Conservation (phyloP, 768 basidiomycete genomes). For the Phaeotremella skinneri region DNA sequence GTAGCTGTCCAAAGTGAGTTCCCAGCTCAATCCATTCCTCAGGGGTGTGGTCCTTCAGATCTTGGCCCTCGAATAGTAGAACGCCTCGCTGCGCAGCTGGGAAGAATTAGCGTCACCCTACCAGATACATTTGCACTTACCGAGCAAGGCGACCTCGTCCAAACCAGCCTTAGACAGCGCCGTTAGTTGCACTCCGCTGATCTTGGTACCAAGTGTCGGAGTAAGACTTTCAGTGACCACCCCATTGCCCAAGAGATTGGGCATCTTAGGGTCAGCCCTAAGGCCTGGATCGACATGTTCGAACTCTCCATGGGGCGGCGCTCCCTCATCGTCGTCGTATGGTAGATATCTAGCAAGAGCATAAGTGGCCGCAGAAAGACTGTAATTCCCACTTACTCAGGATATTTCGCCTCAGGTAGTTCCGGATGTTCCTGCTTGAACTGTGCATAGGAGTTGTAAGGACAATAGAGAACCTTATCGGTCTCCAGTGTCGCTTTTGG, state of each 20-base stretch:
- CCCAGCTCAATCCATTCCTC: background rate
- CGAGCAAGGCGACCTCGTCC: conserved; percentile 19
- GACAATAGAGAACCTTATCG: too few species aligned
- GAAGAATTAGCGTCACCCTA: too few species aligned
- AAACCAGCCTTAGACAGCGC: conserved; percentile 8
- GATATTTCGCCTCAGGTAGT: too few species aligned
- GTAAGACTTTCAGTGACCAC: conserved; percentile 9
- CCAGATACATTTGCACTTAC: too few species aligned
- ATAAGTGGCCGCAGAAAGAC: too few species aligned
- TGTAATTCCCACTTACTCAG: too few species aligned
- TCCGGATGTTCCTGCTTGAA: too few species aligned
- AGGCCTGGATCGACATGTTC: conserved; percentile 12
- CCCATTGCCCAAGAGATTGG: conserved; percentile 1
- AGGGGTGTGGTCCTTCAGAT: conserved; percentile 11
- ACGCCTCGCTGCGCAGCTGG: conserved; percentile 17
- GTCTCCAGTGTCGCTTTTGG: too few species aligned
- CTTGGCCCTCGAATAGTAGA: conserved; percentile 14
- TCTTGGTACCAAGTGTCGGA: conserved; percentile 15
- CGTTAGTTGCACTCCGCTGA: conserved; percentile 11
- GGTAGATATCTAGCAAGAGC: background rate
- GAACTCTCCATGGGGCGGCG: conserved; percentile 6
- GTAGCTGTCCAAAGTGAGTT: conserved; percentile 5
- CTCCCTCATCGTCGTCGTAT: background rate
- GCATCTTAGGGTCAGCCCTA: conserved; percentile 6
- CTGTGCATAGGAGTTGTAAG: too few species aligned